These are phyloP conservation scores for Quercus engelmannii DNA, from an alignment of 306 rosid genomes.

Conservation along the genomic window DNA sequence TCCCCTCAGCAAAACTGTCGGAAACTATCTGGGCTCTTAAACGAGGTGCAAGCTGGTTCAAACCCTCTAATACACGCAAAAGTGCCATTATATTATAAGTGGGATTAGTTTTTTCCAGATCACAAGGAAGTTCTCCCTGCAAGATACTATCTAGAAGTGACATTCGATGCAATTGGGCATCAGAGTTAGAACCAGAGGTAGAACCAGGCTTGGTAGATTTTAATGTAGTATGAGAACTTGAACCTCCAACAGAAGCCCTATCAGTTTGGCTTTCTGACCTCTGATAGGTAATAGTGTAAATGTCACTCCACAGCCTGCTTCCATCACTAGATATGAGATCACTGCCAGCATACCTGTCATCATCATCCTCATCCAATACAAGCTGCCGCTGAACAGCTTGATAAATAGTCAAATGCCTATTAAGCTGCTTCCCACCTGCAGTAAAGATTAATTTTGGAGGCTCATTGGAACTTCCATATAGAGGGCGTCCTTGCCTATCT, in stretches of 20 bases:
- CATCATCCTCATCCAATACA: conserved; percentile 94
- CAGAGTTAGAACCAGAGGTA: conserved; percentile 53
- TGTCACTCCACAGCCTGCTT: conserved; percentile 95
- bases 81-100: conserved; percentile 84
- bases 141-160: conserved; percentile 87
- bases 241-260: conserved; percentile 58
- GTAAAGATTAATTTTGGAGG: conserved; percentile 78
- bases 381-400: conserved; percentile 96
- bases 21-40: conserved; percentile 68
- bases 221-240: conserved; percentile 48
- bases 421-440: conserved; percentile 91
- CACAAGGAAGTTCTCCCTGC: conserved; percentile 97
- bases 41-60: conserved; percentile 94
- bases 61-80: conserved; percentile 87
- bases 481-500: conserved; percentile 79
- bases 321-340: conserved; percentile 82
- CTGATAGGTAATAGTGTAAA: conserved; percentile 86
- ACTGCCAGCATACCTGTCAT: conserved; percentile 78
- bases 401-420: conserved; percentile 87
- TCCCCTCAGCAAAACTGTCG: conserved; percentile 77
- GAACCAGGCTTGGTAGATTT: conserved; percentile 65
- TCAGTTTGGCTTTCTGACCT: conserved; percentile 76
- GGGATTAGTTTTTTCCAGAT: conserved; percentile 82
- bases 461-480: conserved; percentile 65
- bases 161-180: conserved; percentile 54